Evolutionary conservation across 352 stramenopile species (phyloP), one percentile per base, ranked within the genome.

Genomic region (Peronospora belbahrii): DNA sequence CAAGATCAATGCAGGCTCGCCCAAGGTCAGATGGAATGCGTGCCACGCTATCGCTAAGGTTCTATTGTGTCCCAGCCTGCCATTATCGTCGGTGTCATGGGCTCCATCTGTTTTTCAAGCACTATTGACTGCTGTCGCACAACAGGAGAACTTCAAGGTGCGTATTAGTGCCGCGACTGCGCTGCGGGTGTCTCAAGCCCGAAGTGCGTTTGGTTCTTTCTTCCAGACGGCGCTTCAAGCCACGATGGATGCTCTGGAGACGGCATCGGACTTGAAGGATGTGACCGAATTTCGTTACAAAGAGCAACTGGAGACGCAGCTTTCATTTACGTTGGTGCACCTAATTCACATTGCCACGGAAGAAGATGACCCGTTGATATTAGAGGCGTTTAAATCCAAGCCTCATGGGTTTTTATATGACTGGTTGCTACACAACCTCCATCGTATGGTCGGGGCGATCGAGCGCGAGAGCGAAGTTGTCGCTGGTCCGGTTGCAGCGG

Each of bases 231-330:
- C 79, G 4, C 52, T 94, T 45, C 56, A 56, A 28, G 72, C 77
- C 10, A 84, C 70, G 8, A 61, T 85, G 30, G 79, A 94, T 53
- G 77, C 82, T 14, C 48, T 94, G n/a, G 82, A 94, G 56, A 83
- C 77, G 11, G 82, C 76, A 6, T 90, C 81, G 0, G 79, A 91
- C 38, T 52, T 94, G 42, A 88, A 90, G 36, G 82, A 94, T 41
- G 79, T 94, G 54, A 88, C 71, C 1, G 82, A 94, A 62, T 94
- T 91, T 65, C 78, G 80, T n/a, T 94, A 94, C 70, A 94, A 94
- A 53, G 79, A 88, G 43, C 82, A 94, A 39, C 57, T 94, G 5
- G 82, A 94, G 45, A 88, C 81, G 11, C 82, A 94, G 56, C 40
- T 94, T 8, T 91, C 79, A 6, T 94, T 94, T 44, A 91, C 82